Base-by-base conservation (phyloP, 768 basidiomycete genomes). In the Lactarius psammicola region DNA sequence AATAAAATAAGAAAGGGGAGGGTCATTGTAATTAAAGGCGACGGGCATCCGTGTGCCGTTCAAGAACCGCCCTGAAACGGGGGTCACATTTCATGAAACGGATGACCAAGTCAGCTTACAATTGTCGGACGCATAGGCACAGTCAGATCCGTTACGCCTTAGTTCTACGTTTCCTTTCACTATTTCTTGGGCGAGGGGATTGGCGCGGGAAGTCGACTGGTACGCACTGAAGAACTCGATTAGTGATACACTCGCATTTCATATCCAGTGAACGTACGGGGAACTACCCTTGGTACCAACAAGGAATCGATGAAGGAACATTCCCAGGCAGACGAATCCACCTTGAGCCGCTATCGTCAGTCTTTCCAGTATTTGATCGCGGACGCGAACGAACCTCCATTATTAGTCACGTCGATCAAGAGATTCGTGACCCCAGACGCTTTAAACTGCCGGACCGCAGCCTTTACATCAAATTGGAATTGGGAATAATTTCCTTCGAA, bases 251-350 rank as follows among this genome's bases (percentile, higher is more conserved):
- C 42, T 54, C 33, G 33, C 15, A 38, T 28, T 55, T n/a, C 4
- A 17, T 49, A 30, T 33, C 42, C 38, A 9, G 18, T 59, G 23
- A 33, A 77, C 84, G 56, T 69, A 86, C 84, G 83, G 79, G 66
- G 82, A 82, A 2, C 81, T 82, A 44, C 83, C 75, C 23, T 77
- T 74, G 0, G 78, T 76, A 6, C 85, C 87, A 10, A 80, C 79
- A 23, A 89, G 78, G 70, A 79, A 86, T 59, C 80, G 80, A 68
- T 86, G 84, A 55, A 89, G 75, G 77, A 86, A 87, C 49, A 82
- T 79, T 2, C 85, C 86, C 18, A 87, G 78, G 72, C 87, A 87
- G 9, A 87, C 79, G 61, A 81, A 85, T 30, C 87, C 87, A 62
- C 85, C 85, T 69, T 34, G 26, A 15, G 38, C 11, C 4, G 20